phyloP scores from a whole-genome alignment of 345 rosid genomes.

The Cardamine resedifolia region DNA sequence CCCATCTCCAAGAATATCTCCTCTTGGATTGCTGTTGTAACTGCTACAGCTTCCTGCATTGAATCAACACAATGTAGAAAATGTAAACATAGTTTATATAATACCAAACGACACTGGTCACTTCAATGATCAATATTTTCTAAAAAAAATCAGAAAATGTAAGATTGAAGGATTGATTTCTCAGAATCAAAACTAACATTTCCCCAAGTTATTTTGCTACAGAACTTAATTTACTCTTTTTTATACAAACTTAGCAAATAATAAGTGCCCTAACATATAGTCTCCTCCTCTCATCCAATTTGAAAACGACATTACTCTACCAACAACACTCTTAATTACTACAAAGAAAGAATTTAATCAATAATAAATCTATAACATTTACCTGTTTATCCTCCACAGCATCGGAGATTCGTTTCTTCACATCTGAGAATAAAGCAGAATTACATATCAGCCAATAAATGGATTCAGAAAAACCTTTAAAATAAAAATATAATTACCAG shows the following conservation, averaged over 20 bases:
- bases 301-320: slow-evolving; percentile 21
- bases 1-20: slow-evolving; percentile 80
- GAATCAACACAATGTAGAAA: background rate
- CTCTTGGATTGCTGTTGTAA: slow-evolving; percentile 73
- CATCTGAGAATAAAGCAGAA: slow-evolving; percentile 43
- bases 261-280: too few species aligned
- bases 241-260: too few species aligned
- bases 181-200: background rate
- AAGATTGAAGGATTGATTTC: background rate
- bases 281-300: background rate
- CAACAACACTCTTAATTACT: background rate
- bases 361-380: background rate
- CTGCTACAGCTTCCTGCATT: slow-evolving; percentile 80
- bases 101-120: too few species aligned
- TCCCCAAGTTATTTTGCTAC: too few species aligned
- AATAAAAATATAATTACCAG: slow-evolving; percentile 45
- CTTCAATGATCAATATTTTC: background rate
- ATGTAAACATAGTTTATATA: background rate
- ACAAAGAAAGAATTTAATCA: background rate
- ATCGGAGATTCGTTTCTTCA: slow-evolving; percentile 73
- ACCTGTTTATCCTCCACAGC: slow-evolving; percentile 82
- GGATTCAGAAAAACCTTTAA: background rate
- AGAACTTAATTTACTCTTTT: too few species aligned
- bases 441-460: background rate
- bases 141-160: too few species aligned